Conservation (phyloP, 2,329 filamentous ascomycete species). For the Trichoderma asperellum region DNA sequence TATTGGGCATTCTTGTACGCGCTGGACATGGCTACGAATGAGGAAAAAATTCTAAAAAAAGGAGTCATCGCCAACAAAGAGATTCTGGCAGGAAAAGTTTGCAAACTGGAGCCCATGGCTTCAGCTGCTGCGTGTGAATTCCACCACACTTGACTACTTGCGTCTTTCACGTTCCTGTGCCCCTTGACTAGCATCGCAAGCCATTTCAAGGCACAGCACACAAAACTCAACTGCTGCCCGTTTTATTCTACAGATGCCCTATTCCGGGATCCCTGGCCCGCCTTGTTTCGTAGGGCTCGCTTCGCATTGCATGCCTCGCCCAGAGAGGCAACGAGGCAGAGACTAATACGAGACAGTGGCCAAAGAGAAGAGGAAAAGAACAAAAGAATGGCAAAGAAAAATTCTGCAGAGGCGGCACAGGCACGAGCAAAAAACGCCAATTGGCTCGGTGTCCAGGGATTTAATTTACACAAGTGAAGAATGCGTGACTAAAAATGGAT, state of each 20-base stretch:
- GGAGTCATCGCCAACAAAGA: neutral
- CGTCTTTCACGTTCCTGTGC: slow-evolving; percentile 27
- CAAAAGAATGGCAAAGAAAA: neutral
- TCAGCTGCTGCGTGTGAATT: neutral
- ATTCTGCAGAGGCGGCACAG: neutral
- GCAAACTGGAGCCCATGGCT: slow-evolving; percentile 19
- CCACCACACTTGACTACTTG: slow-evolving; percentile 25
- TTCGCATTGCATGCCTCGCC: slow-evolving; percentile 5
- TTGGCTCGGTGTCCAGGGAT: slow-evolving; percentile 24
- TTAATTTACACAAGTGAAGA: slow-evolving; percentile 1
- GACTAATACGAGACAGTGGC: neutral
- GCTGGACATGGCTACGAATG: neutral
- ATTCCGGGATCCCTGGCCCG: slow-evolving; percentile 11
- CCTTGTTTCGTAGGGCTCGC: neutral
- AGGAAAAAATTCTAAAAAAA: slow-evolving; percentile 3
- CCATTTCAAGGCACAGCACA: slow-evolving; percentile 22
- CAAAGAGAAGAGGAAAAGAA: neutral
- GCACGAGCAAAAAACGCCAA: slow-evolving; percentile 1
- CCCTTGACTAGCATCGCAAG: slow-evolving; percentile 28
- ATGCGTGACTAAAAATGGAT: slow-evolving; percentile 22
- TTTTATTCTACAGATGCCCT: neutral
- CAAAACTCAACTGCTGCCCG: neutral
- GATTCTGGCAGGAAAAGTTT: neutral
- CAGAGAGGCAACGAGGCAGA: neutral
- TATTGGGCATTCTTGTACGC: neutral